Evolutionary conservation across 2,329 filamentous ascomycete species (phyloP).

Genomic region (Sporothrix pseudoabietina): DNA sequence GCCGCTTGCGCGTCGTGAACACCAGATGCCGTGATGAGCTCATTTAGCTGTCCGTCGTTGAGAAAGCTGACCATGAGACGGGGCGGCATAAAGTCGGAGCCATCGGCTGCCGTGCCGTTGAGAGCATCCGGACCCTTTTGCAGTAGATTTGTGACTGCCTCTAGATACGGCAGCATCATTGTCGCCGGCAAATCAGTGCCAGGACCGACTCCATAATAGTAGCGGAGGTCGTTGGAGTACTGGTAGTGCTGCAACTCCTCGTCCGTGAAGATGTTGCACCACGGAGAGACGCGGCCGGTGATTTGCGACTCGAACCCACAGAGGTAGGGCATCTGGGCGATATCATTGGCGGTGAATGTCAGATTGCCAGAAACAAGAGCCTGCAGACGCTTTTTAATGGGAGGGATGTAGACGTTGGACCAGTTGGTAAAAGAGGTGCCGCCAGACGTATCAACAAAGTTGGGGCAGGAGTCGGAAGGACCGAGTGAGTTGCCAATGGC

Average conservation of each 20-base stretch:
- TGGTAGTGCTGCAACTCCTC: slow-evolving; percentile 65
- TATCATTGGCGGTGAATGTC: slow-evolving; percentile 51
- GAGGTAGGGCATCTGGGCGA: slow-evolving; percentile 60
- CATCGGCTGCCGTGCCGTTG: slow-evolving; percentile 51
- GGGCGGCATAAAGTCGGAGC: slow-evolving; percentile 53
- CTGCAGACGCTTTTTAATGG: slow-evolving; percentile 58
- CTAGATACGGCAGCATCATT: slow-evolving; percentile 64
- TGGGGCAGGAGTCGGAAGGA: slow-evolving; percentile 64
- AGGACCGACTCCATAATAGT: slow-evolving; percentile 66
- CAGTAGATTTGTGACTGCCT: slow-evolving; percentile 56
- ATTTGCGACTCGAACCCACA: slow-evolving; percentile 73
- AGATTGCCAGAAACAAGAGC: slow-evolving; percentile 56
- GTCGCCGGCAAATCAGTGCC: slow-evolving; percentile 56
- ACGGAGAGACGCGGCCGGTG: slow-evolving; percentile 61
- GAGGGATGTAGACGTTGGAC: slow-evolving; percentile 41
- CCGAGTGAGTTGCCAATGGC: slow-evolving; percentile 64
- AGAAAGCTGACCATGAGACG: slow-evolving; percentile 63
- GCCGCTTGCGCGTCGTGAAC: slow-evolving; percentile 60
- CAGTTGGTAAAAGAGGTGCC: slow-evolving; percentile 46
- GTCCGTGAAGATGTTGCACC: slow-evolving; percentile 63
- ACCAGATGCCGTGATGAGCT: slow-evolving; percentile 61
- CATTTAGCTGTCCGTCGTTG: slow-evolving; percentile 67
- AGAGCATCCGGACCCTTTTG: slow-evolving; percentile 51
- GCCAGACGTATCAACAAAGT: slow-evolving; percentile 57
- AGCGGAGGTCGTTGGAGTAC: slow-evolving; percentile 68